Conservation (phyloP, 495 filamentous ascomycete species). For the Articulospora tetracladia region DNA sequence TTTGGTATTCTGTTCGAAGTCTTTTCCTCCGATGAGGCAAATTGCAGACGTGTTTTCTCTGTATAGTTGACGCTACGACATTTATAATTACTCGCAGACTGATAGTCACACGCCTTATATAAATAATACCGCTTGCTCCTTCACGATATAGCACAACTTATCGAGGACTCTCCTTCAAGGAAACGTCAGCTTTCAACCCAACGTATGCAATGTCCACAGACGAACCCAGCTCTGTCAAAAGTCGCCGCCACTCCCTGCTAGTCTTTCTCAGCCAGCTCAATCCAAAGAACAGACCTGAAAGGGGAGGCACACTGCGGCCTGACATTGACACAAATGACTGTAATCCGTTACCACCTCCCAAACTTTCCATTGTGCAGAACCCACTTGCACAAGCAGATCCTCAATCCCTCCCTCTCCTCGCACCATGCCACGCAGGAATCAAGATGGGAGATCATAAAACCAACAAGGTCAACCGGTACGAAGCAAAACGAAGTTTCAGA, state of each 20-base stretch:
- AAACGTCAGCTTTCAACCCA: too few species aligned
- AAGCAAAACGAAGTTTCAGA: slow-evolving; percentile 21
- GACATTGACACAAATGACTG: background rate
- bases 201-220: background rate
- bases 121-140: too few species aligned
- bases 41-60: too few species aligned
- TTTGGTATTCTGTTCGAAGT: too few species aligned
- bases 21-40: background rate
- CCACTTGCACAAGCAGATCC: background rate
- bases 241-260: background rate
- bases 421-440: background rate
- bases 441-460: too few species aligned
- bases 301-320: background rate
- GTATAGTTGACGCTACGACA: too few species aligned
- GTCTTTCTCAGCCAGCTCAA: background rate
- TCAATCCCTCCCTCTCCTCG: background rate
- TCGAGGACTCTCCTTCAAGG: too few species aligned
- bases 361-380: too few species aligned
- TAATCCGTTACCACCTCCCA: background rate
- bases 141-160: too few species aligned
- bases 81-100: too few species aligned
- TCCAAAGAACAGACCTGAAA: background rate
- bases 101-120: too few species aligned
- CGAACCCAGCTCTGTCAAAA: background rate
- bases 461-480: too few species aligned